Evolutionary conservation across 1,139 yeast genomes (phyloP), one percentile per base, ranked within the genome.

Genomic region (Meyerozyma carpophila): DNA sequence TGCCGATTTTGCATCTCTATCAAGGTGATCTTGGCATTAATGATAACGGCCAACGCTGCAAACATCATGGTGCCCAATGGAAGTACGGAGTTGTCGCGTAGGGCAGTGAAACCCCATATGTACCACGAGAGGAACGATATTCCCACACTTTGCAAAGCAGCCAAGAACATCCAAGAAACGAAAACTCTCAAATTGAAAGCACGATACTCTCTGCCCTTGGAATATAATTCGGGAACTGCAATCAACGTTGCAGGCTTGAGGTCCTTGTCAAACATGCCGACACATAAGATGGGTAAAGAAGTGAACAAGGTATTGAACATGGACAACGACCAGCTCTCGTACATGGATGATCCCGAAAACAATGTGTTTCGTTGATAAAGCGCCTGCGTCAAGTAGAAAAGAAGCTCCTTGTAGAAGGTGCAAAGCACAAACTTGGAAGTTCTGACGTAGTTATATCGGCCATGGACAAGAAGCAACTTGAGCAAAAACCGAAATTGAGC

Each of bases 291-390:
- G 0, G 97, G 93, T 42, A 94, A 70, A 0, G 97, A 88, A 0
- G 98, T 93, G 66, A 94, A 94, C 50, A 94, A 73, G 0, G 98
- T 93, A 61, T 93, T 94, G 67, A 87, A 94, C 97, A 94, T 90
- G 1, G 98, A 87, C 50, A 93, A 72, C 1, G 98, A 91, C 97
- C 98, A 91, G 42, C 91, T 84, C 60, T 94, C 98, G 61, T 89
- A 93, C 55, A 91, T 66, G 0, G 97, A 89, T 0, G 96, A 83
- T 3, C 98, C 98, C 0, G 98, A 88, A 62, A 88, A 94, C 67
- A 90, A 70, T 0, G 96, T 84, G 57, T 84, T 81, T 47, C 96
- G 70, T 62, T 94, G 99, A 62, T 81, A 94, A 32, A 90, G 77
- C 28, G 88, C 81, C 64, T 93, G 98, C 0, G 96, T 82, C 58